Conservation (phyloP, 2,329 filamentous ascomycete genomes). For the Aspergillus fumigatus region DNA sequence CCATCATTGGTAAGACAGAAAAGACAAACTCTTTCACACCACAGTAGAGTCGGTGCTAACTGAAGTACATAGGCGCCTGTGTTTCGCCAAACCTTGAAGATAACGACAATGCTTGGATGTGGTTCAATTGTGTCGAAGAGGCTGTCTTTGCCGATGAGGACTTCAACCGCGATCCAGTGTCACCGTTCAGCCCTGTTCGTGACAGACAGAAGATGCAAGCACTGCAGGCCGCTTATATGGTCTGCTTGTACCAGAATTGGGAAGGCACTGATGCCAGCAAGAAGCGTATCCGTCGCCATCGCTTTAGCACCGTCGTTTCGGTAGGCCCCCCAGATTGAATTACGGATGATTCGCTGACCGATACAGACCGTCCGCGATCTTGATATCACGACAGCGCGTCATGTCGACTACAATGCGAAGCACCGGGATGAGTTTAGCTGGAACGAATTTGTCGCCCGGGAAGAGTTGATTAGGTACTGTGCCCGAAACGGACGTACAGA, state of each 20-base stretch:
- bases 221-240: constrained; percentile 35
- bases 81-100: constrained; percentile 30
- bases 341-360: neutral
- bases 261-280: constrained; percentile 33
- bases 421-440: constrained; percentile 29
- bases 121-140: constrained; percentile 38
- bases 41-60: neutral
- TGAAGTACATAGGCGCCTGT: constrained; percentile 12
- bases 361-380: constrained; percentile 28
- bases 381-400: constrained; percentile 23
- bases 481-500: neutral
- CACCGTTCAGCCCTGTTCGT: constrained; percentile 3
- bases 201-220: constrained; percentile 28
- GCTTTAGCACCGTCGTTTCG: constrained; percentile 34
- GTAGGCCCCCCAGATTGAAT: constrained; percentile 15
- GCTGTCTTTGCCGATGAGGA: constrained; percentile 36
- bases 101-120: constrained; percentile 28
- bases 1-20: constrained; percentile 32
- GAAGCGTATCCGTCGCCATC: constrained; percentile 31
- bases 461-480: constrained; percentile 31
- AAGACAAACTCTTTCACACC: neutral
- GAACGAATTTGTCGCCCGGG: constrained; percentile 28
- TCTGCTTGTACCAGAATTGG: constrained; percentile 40
- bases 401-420: constrained; percentile 22
- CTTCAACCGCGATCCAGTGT: constrained; percentile 27